Conservation (phyloP, 306 rosid genomes). For the Cicer yamashitae region DNA sequence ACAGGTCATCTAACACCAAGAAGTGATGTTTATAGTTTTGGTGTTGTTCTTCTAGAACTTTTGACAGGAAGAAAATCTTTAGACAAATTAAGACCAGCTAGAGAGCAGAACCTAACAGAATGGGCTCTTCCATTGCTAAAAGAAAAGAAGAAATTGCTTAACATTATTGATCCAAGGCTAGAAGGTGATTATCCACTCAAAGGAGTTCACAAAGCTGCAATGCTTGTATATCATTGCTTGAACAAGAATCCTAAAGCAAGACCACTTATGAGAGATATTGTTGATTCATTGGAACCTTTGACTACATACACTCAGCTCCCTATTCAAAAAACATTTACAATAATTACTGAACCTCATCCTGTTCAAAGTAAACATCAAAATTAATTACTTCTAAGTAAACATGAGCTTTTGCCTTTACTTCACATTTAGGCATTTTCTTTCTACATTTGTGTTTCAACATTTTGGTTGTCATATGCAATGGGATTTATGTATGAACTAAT, state of each 20-base stretch:
- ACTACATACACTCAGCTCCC: conserved; percentile 55
- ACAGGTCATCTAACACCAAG: conserved; percentile 94
- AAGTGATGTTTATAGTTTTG: conserved; percentile 96
- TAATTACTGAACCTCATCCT: conserved; percentile 38
- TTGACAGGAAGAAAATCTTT: conserved; percentile 84
- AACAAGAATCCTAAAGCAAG: conserved; percentile 96
- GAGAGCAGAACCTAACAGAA: conserved; percentile 90
- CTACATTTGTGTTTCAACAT: conserved; percentile 28
- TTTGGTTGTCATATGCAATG: conserved; percentile 38
- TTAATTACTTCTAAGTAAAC: too few species aligned
- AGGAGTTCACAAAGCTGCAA: conserved; percentile 88
- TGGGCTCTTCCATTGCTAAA: conserved; percentile 95
- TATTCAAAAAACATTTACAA: conserved; percentile 60
- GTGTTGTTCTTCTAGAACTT: conserved; percentile 94
- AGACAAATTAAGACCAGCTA: conserved; percentile 80
- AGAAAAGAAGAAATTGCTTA: conserved; percentile 83
- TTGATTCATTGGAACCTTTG: conserved; percentile 96
- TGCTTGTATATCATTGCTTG: conserved; percentile 92
- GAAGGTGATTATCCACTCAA: conserved; percentile 81
- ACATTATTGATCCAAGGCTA: conserved; percentile 80
- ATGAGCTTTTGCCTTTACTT: too few species aligned
- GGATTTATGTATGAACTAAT: conserved; percentile 43
- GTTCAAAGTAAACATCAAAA: too few species aligned
- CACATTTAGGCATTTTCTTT: conserved; percentile 31
- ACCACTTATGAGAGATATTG: conserved; percentile 94